phyloP scores from a whole-genome alignment of 345 rosid genomes.

The Murraya paniculata region DNA sequence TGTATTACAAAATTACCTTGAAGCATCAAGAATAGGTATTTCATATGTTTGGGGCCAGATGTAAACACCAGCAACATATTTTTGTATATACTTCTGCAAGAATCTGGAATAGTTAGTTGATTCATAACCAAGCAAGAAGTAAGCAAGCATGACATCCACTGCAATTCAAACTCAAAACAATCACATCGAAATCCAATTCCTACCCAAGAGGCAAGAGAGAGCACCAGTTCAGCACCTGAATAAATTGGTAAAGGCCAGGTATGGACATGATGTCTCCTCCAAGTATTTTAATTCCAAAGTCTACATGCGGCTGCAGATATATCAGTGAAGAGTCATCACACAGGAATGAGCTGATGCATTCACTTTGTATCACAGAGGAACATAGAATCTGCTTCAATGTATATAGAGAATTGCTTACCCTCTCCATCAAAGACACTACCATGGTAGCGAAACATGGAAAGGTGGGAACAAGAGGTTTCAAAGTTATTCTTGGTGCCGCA shows the following conservation, averaged over 20 bases:
- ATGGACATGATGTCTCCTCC: conserved; percentile 88
- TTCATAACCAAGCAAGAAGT: not conserved
- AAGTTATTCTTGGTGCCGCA: conserved; percentile 47
- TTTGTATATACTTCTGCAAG: conserved; percentile 53
- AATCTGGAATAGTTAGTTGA: not conserved
- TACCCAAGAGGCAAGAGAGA: conserved; percentile 27
- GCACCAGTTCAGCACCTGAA: conserved; percentile 76
- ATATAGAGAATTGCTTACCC: conserved; percentile 31
- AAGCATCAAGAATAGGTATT: conserved; percentile 58
- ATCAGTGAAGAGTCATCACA: not conserved
- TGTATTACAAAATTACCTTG: conserved; percentile 38
- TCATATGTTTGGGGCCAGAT: conserved; percentile 75
- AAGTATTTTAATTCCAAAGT: conserved; percentile 65
- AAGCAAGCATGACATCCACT: not conserved
- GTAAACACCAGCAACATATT: conserved; percentile 54
- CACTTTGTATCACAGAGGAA: not conserved
- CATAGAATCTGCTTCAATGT: not conserved
- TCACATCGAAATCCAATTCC: conserved; percentile 24
- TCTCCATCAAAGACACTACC: conserved; percentile 63
- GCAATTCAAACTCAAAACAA: not conserved
- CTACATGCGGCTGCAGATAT: conserved; percentile 64
- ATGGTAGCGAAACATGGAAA: conserved; percentile 69
- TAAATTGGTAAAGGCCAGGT: conserved; percentile 67
- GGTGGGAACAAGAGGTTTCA: conserved; percentile 75
- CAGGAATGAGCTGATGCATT: not conserved